These are phyloP conservation scores for Fusarium nygamai DNA, from an alignment of 2,329 filamentous ascomycete species.

Conservation along the genomic window DNA sequence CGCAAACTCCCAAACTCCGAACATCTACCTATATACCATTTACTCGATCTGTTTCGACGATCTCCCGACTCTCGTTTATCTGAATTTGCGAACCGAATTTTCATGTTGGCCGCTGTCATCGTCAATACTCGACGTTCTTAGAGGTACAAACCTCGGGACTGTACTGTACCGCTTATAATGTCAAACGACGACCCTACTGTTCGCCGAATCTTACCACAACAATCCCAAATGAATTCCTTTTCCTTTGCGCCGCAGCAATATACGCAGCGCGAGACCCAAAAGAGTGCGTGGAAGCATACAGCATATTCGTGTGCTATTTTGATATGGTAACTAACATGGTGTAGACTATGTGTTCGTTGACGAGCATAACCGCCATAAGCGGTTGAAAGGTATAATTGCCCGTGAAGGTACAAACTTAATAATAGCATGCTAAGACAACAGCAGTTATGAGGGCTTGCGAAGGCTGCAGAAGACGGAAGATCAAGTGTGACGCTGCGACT, in stretches of 20 bases:
- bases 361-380: conserved; percentile 97
- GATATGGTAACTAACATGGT: conserved; percentile 29
- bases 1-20: conserved; percentile 16
- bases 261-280: conserved; percentile 76
- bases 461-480: conserved; percentile 93
- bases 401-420: not conserved
- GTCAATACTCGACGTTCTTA: conserved; percentile 30
- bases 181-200: conserved; percentile 68
- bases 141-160: conserved; percentile 40
- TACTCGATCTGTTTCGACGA: conserved; percentile 14
- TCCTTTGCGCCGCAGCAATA: conserved; percentile 73
- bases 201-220: conserved; percentile 73
- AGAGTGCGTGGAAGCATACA: conserved; percentile 69
- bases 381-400: conserved; percentile 79
- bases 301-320: not conserved
- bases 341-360: conserved; percentile 98
- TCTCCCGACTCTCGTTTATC: conserved; percentile 3
- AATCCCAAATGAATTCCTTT: conserved; percentile 72
- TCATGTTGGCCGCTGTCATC: conserved; percentile 43
- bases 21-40: not conserved
- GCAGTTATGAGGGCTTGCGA: conserved; percentile 97
- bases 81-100: conserved; percentile 40
- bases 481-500: conserved; percentile 96
- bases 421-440: conserved; percentile 8
- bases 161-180: conserved; percentile 55